Conservation (phyloP, 2,329 filamentous ascomycete genomes). For the Exophiala phaeomuriformis region DNA sequence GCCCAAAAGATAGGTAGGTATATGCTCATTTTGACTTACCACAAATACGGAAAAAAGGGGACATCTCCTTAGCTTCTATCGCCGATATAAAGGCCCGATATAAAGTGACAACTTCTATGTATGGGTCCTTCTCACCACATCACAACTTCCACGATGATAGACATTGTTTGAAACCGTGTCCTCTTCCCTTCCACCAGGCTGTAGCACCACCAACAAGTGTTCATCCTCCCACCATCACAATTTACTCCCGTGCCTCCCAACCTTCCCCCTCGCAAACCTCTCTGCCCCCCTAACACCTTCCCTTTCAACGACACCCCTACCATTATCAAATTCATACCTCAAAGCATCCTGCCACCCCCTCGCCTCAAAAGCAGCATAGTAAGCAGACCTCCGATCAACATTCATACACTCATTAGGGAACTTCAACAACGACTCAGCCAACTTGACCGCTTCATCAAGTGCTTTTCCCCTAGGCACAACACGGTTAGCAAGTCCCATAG, state of each 20-base stretch:
- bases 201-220: no score
- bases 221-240: slow-evolving; percentile 3
- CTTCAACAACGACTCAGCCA: slow-evolving; percentile 42
- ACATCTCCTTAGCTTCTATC: no score
- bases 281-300: slow-evolving; percentile 41
- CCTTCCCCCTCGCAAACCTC: slow-evolving; percentile 35
- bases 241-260: slow-evolving; percentile 34
- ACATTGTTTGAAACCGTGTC: no score
- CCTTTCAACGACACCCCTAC: slow-evolving; percentile 36
- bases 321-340: slow-evolving; percentile 42
- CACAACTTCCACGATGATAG: no score
- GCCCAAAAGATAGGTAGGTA: no score
- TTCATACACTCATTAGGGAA: slow-evolving; percentile 51
- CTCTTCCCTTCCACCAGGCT: no score
- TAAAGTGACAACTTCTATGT: no score
- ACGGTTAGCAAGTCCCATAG: slow-evolving; percentile 48
- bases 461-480: slow-evolving; percentile 47
- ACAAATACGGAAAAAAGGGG: no score
- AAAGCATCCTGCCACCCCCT: slow-evolving; percentile 46
- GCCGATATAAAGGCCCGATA: no score
- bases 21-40: no score
- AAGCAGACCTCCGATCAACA: slow-evolving; percentile 42
- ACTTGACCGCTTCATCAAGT: slow-evolving; percentile 42
- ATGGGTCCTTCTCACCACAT: no score
- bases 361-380: slow-evolving; percentile 47